A percentile compares a stretch with the other conserved stretches of the same genome.
Evolutionary conservation across 768 basidiomycete genomes (phyloP).

Genomic region (Termitomyces titanicus): DNA sequence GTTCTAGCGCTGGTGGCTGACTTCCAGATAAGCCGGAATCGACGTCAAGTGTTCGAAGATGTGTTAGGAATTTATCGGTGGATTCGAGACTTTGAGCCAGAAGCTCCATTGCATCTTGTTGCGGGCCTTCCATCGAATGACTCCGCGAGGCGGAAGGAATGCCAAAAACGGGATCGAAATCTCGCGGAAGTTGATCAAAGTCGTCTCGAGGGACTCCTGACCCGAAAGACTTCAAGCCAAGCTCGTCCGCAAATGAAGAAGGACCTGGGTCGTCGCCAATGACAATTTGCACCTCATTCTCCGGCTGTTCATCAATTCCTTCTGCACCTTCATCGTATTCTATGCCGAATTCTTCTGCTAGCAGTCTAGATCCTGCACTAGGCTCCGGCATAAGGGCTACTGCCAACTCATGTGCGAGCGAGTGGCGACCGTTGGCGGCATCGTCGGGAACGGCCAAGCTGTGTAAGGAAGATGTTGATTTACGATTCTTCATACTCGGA

Average conservation of each 20-base stretch:
- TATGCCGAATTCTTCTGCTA: slow-evolving; percentile 87
- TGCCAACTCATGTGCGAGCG: slow-evolving; percentile 84
- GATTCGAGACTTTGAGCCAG: slow-evolving; percentile 72
- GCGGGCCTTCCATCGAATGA: slow-evolving; percentile 24
- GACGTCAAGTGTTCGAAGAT: slow-evolving; percentile 67
- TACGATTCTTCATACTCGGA: slow-evolving; percentile 33
- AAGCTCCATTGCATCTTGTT: slow-evolving; percentile 66
- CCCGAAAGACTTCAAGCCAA: slow-evolving; percentile 28
- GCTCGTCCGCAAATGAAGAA: slow-evolving; percentile 42
- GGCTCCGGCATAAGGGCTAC: slow-evolving; percentile 88
- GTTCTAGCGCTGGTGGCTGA: slow-evolving; percentile 54
- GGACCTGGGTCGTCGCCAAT: slow-evolving; percentile 24
- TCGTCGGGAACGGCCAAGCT: slow-evolving; percentile 38
- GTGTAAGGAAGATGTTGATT: slow-evolving; percentile 51
- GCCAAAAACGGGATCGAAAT: slow-evolving; percentile 44
- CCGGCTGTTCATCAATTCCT: slow-evolving; percentile 59
- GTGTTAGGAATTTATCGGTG: slow-evolving; percentile 72
- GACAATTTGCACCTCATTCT: slow-evolving; percentile 28
- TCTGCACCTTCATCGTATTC: slow-evolving; percentile 88
- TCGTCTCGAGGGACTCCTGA: slow-evolving; percentile 22
- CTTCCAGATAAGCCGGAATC: slow-evolving; percentile 36
- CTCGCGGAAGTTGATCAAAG: slow-evolving; percentile 26
- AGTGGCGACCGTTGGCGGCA: slow-evolving; percentile 49
- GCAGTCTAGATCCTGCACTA: slow-evolving; percentile 65
- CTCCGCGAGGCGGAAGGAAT: slow-evolving; percentile 30